Base-by-base conservation (phyloP, 352 stramenopile genomes). In the Sclerospora graminicola region DNA sequence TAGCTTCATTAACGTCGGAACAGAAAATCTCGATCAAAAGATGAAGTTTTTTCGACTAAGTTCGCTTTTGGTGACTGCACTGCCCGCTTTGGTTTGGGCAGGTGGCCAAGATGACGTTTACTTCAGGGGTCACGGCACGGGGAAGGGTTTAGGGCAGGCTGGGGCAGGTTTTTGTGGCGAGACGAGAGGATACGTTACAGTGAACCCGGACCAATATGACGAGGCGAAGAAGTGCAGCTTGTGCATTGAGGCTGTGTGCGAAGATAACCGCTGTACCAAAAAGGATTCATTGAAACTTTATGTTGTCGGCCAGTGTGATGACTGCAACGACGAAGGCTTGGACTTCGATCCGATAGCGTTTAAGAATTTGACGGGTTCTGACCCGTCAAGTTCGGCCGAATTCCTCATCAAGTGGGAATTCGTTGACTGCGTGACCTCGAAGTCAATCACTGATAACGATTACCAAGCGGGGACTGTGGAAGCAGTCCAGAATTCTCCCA, bases 151-250 rank as follows among this genome's bases (percentile, higher is more conserved):
- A 0, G 61, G 44, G 3, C 34, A 65, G 32, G 31, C 53, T 10
- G 57, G 36, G 4, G 51, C 41, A 0, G 68, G 49, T 18, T 61
- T 70, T 29, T 80, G 69, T 52, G 73, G 75, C 35, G 66, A 62
- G 0, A 28, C 20, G n/a, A 66, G 56, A 28, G 71, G 72, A 27
- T 82, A 84, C 45, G 71, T 58, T 1, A 69, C 71, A 19, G 43
- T 87, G 29, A 87, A 87, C 43, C 54, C 38, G 11, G 27, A 51
- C 1, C 71, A 84, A 36, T 82, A 72, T 60, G 53, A 80, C 38
- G 48, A 28, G 44, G 71, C 63, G 18, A 46, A 41, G 8, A 68
- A 75, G 55, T 84, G 75, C 36, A 63, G 63, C 9, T 66, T 67
- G 19, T 88, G 75, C 41, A 64, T 69, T 34, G 54, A 79, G 39